Percentiles rank a stretch among this genome's conserved stretches.
Conservation (phyloP, 2,329 filamentous ascomycete genomes). For the Aspergillus texensis region DNA sequence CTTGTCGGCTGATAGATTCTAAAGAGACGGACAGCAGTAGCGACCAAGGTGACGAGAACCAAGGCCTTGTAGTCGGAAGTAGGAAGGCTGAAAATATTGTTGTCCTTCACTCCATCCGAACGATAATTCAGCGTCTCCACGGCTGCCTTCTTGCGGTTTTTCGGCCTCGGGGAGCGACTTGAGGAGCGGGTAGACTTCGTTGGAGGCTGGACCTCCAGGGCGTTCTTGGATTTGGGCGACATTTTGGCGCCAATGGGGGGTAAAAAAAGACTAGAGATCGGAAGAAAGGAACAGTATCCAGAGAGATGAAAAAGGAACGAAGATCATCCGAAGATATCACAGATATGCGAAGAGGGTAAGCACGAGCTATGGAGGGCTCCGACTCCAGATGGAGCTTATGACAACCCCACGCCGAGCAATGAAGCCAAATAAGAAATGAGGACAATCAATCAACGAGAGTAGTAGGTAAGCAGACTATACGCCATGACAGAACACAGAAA, state of each 20-base stretch:
- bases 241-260: conserved; percentile 23
- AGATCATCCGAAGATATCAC: conserved; percentile 13
- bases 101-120: conserved; percentile 68
- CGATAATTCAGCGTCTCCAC: conserved; percentile 44
- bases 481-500: conserved; percentile 37
- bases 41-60: conserved; percentile 71
- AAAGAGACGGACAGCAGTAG: conserved; percentile 81
- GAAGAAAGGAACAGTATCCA: conserved; percentile 17
- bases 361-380: conserved; percentile 20
- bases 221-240: conserved; percentile 37
- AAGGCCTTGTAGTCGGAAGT: conserved; percentile 80
- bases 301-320: conserved; percentile 9
- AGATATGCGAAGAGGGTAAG: conserved; percentile 10
- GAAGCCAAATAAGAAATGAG: conserved; percentile 12
- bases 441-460: conserved; percentile 40
- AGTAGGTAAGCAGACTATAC: conserved; percentile 32
- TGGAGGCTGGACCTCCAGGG: conserved; percentile 40
- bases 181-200: conserved; percentile 38
- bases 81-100: conserved; percentile 89
- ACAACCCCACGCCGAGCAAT: conserved; percentile 14
- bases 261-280: conserved; percentile 15
- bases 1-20: conserved; percentile 94
- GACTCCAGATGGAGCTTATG: conserved; percentile 19
- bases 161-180: conserved; percentile 44
- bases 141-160: conserved; percentile 36